Evolutionary conservation across 164 flowering plant species (phyloP), one percentile per base, ranked within the genome.

Genomic region (Cinnamomum micranthum): DNA sequence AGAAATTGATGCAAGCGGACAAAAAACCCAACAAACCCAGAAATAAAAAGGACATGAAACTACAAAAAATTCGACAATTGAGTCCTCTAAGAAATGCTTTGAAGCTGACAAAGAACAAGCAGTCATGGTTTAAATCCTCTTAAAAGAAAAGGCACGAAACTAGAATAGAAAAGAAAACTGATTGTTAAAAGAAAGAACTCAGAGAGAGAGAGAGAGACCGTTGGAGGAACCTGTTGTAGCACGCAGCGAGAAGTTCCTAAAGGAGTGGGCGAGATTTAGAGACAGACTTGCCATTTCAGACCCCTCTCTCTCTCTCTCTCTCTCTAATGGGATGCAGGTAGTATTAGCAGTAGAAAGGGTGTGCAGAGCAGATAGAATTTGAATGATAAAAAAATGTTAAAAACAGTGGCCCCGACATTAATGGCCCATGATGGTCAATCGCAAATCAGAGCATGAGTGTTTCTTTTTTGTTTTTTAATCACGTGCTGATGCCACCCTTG

Each of bases 191-290:
- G 33, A 6, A 41, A 41, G 47, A 41, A 41, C 11, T 41, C 47
- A 41, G 6, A 71, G 15, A 71, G 73, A 47, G 64, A 47, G 59
- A 73, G 58, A 62, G 17, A 5, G 41, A 84, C 86, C 87, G 65
- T 86, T 87, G 6, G 88, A 75, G 17, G 88, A 84, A 80, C 84
- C 91, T 25, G 80, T 80, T 10, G 85, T 73, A 67, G 76, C 76
- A 1, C 76, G 69, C 50, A 74, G 25, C 15, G 87, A 69, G 83
- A 88, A 76, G 72, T 41, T 79, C 74, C 85, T 80, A 55, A 78
- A 73, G 52, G 51, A 76, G 76, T 19, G 71, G 5, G 87, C 87
- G 2, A 81, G n/a, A 64, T 65, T 78, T 63, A 87, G 76, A 31
- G 77, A 62, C 68, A 85, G 83, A 69, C 74, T 80, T 22, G 85